Conservation (phyloP, 1,139 yeast species). For the Candida sp. region DNA sequence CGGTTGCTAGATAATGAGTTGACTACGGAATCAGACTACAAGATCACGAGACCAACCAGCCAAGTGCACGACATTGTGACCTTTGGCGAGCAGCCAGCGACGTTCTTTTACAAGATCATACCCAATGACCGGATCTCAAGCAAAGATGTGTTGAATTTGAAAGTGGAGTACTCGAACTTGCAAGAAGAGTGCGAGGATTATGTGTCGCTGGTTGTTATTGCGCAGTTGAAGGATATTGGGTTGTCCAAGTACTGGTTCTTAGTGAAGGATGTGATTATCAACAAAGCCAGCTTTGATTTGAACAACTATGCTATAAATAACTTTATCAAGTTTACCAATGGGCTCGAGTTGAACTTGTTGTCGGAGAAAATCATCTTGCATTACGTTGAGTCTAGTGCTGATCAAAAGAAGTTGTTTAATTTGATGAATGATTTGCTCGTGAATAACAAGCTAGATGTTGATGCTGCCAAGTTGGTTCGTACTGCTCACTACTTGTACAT, state of each 20-base stretch:
- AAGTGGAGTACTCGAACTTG: slow-evolving; percentile 49
- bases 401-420: slow-evolving; percentile 18
- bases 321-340: slow-evolving; percentile 25
- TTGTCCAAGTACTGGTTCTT: slow-evolving; percentile 28
- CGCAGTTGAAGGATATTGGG: slow-evolving; percentile 10
- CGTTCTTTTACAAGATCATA: slow-evolving; percentile 58
- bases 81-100: slow-evolving; percentile 71
- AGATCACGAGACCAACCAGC: slow-evolving; percentile 30
- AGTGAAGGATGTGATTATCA: slow-evolving; percentile 25
- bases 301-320: slow-evolving; percentile 40
- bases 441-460: not conserved
- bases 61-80: slow-evolving; percentile 44
- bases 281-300: slow-evolving; percentile 35
- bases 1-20: slow-evolving; percentile 52
- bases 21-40: slow-evolving; percentile 37
- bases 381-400: slow-evolving; percentile 17
- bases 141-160: slow-evolving; percentile 44
- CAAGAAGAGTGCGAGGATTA: slow-evolving; percentile 40
- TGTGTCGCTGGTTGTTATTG: slow-evolving; percentile 7
- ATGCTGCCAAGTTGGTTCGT: not conserved
- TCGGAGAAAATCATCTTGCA: slow-evolving; percentile 18
- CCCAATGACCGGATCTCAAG: slow-evolving; percentile 23
- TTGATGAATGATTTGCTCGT: slow-evolving; percentile 16
- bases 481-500: slow-evolving; percentile 35
- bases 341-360: slow-evolving; percentile 16